These are phyloP conservation scores for Coemansia sp. DNA, from an alignment of 192 early-diverging fungal genomes.

Conservation along the genomic window DNA sequence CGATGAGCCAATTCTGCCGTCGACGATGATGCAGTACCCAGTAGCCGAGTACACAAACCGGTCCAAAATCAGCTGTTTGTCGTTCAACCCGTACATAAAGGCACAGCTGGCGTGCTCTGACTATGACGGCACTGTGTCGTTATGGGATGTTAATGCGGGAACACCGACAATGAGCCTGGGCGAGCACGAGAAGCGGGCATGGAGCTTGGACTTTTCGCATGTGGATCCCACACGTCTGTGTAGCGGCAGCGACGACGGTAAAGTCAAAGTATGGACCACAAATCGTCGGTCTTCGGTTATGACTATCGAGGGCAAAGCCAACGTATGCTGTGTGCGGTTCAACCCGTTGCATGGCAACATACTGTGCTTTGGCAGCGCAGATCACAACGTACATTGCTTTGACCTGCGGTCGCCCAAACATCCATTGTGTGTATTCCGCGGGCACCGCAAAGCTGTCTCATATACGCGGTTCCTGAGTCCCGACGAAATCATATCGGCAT, in stretches of 20 bases:
- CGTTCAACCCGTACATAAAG: constrained; percentile 88
- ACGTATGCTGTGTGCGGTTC: constrained; percentile 93
- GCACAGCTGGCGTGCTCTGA: constrained; percentile 84
- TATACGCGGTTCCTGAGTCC: constrained; percentile 82
- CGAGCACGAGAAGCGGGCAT: constrained; percentile 91
- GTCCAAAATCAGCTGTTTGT: constrained; percentile 91
- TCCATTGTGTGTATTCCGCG: constrained; percentile 74
- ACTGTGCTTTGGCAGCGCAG: constrained; percentile 87
- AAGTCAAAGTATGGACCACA: constrained; percentile 90
- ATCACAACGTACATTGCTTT: constrained; percentile 91
- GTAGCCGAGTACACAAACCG: constrained; percentile 72
- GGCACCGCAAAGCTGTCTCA: constrained; percentile 92
- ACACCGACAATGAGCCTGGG: constrained; percentile 62
- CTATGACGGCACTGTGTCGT: constrained; percentile 84
- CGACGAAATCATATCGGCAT: constrained; percentile 85
- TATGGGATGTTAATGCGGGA: constrained; percentile 85
- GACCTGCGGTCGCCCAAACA: constrained; percentile 74
- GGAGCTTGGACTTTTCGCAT: constrained; percentile 85
- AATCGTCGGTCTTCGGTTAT: constrained; percentile 68
- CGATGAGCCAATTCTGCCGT: constrained; percentile 32
- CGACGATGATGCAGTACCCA: constrained; percentile 71
- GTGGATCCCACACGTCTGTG: constrained; percentile 77
- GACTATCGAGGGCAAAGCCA: constrained; percentile 83
- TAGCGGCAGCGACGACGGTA: constrained; percentile 90
- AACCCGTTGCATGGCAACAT: constrained; percentile 73